Conservation (phyloP, 1,284 basidiomycete species). For the Thelephora terrestris region DNA sequence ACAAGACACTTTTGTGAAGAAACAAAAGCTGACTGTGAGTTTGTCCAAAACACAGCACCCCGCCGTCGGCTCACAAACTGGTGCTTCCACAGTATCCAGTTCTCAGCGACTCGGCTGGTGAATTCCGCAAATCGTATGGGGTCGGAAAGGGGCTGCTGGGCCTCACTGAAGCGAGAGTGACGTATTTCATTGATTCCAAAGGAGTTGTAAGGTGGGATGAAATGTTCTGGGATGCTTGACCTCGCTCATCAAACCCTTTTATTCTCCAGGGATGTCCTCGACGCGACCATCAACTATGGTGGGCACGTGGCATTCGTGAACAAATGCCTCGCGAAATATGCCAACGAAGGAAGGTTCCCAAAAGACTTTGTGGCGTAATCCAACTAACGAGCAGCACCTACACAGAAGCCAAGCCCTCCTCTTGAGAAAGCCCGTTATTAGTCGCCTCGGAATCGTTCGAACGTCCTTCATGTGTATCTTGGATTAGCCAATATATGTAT, state of each 20-base stretch:
- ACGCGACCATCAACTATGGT: slow-evolving; percentile 47
- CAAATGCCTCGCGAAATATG: slow-evolving; percentile 48
- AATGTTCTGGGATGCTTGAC: background rate
- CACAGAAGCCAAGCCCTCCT: background rate
- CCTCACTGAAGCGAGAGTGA: slow-evolving; percentile 52
- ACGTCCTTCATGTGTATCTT: background rate
- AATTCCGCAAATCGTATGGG: slow-evolving; percentile 51
- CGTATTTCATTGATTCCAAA: slow-evolving; percentile 64
- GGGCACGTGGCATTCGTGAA: slow-evolving; percentile 61
- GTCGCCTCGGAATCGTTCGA: background rate
- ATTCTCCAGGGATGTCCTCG: slow-evolving; percentile 37
- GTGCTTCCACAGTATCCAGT: slow-evolving; percentile 48
- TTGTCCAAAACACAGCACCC: background rate
- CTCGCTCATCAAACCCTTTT: background rate
- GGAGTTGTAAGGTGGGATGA: slow-evolving; percentile 49
- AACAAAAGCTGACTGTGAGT: slow-evolving; percentile 55
- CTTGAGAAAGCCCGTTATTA: background rate
- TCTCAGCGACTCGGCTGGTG: slow-evolving; percentile 56
- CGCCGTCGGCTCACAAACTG: background rate
- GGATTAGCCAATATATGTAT: background rate
- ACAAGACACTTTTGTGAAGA: slow-evolving; percentile 64
- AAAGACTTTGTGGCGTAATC: slow-evolving; percentile 2
- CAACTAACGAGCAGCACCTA: background rate
- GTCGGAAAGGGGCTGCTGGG: slow-evolving; percentile 60
- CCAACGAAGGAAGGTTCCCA: slow-evolving; percentile 25